Conservation (phyloP, 2,329 filamentous ascomycete genomes). For the Cercospora sp. region DNA sequence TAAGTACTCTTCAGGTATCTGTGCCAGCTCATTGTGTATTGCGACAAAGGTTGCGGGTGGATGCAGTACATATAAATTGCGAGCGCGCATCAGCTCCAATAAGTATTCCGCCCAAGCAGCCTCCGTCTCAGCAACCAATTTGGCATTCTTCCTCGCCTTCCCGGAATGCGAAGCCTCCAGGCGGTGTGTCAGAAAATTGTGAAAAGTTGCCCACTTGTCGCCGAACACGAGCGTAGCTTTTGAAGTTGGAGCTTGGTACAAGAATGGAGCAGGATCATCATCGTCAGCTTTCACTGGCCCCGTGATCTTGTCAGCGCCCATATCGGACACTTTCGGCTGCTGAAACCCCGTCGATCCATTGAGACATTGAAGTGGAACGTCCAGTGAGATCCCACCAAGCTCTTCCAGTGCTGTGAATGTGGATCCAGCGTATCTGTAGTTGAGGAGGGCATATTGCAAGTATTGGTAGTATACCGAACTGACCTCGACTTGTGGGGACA, state of each 20-base stretch:
- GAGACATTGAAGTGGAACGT: constrained; percentile 65
- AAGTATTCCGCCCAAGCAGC: constrained; percentile 79
- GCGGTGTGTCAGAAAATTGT: constrained; percentile 72
- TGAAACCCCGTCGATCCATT: constrained; percentile 61
- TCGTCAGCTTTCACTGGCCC: constrained; percentile 34
- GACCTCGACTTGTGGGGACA: constrained; percentile 79
- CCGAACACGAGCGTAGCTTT: constrained; percentile 82
- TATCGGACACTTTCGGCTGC: constrained; percentile 44
- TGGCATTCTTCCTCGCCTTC: constrained; percentile 41
- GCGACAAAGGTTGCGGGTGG: constrained; percentile 68
- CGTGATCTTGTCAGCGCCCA: constrained; percentile 37
- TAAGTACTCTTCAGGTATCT: constrained; percentile 66
- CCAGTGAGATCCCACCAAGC: constrained; percentile 77
- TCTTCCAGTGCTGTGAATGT: constrained; percentile 51
- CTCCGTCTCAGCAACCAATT: constrained; percentile 65
- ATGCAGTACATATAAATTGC: constrained; percentile 79
- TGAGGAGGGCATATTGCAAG: constrained; percentile 73
- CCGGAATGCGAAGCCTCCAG: constrained; percentile 33
- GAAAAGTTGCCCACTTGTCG: constrained; percentile 82
- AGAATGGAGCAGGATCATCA: constrained; percentile 59
- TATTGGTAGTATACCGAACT: constrained; percentile 84
- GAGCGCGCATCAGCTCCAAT: constrained; percentile 70
- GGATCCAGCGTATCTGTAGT: constrained; percentile 69
- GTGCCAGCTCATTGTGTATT: constrained; percentile 73
- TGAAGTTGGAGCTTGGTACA: constrained; percentile 83